Conservation (phyloP, 495 filamentous ascomycete species). For the Penicillium bovifimosum region DNA sequence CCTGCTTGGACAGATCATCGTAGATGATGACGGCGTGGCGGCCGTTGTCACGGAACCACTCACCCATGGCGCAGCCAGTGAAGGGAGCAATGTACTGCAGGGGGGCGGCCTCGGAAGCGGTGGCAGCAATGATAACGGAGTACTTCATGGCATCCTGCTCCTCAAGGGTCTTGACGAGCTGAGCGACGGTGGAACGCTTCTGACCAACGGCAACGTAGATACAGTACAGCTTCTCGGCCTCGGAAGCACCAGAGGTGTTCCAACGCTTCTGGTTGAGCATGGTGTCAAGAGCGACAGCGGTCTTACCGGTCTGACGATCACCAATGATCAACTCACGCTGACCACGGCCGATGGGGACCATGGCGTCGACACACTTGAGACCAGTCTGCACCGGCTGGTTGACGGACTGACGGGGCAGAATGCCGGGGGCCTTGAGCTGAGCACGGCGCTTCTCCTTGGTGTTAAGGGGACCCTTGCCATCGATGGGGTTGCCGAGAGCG, state of each 20-base stretch:
- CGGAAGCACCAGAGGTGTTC: constrained; percentile 89
- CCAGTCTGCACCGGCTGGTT: constrained; percentile 98
- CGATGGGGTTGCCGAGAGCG: constrained; percentile 97
- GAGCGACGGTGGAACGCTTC: constrained; percentile 98
- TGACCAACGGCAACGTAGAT: constrained; percentile 98
- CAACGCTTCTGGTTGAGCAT: constrained; percentile 99
- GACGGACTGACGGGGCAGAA: constrained; percentile 93
- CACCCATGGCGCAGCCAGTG: constrained; percentile 75
- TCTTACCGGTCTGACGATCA: constrained; percentile 99
- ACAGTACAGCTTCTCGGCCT: constrained; percentile 98
- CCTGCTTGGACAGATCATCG: constrained; percentile 98
- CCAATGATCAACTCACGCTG: constrained; percentile 99
- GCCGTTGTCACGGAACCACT: constrained; percentile 87
- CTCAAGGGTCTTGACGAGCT: constrained; percentile 98
- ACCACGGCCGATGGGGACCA: constrained; percentile 99
- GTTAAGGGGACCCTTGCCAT: constrained; percentile 96
- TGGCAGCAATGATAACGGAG: constrained; percentile 89
- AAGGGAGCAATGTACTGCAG: constrained; percentile 95
- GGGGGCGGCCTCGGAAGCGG: constrained; percentile 93
- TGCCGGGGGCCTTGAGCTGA: constrained; percentile 97
- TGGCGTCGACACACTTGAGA: constrained; percentile 98
- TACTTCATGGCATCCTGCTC: constrained; percentile 99
- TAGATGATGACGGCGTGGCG: constrained; percentile 91
- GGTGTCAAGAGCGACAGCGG: constrained; percentile 94
- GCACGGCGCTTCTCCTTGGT: constrained; percentile 89